Percentiles rank a stretch among this genome's conserved stretches.
Conservation (phyloP, 352 stramenopile species). For the Vaucheria bursata region DNA sequence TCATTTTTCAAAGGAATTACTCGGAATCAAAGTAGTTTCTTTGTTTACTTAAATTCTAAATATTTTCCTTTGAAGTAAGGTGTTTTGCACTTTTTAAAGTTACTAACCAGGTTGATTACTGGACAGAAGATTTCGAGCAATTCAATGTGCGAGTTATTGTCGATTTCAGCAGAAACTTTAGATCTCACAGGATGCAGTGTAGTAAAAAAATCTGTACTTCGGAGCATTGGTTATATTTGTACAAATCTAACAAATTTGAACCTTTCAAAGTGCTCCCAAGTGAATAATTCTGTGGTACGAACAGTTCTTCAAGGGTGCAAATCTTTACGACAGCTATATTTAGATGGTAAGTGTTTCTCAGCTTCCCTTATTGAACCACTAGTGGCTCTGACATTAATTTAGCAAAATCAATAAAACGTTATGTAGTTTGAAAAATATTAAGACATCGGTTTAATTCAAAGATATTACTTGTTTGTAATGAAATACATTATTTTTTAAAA, state of each 20-base stretch:
- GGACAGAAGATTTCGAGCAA: not conserved
- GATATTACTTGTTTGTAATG: too few species aligned
- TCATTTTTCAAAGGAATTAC: too few species aligned
- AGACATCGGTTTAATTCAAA: too few species aligned
- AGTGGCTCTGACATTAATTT: too few species aligned
- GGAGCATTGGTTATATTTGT: conserved; percentile 36
- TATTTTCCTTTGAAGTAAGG: not conserved
- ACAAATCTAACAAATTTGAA: conserved; percentile 32
- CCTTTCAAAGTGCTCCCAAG: conserved; percentile 38
- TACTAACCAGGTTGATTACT: not conserved
- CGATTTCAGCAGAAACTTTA: conserved; percentile 17
- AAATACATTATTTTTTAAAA: too few species aligned
- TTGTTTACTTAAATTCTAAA: not conserved
- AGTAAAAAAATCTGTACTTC: conserved; percentile 36
- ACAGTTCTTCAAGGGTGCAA: conserved; percentile 40
- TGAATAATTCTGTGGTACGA: conserved; percentile 41
- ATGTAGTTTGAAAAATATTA: too few species aligned
- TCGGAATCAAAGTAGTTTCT: too few species aligned
- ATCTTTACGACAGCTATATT: conserved; percentile 35
- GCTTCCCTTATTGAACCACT: too few species aligned
- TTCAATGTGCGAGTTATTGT: not conserved
- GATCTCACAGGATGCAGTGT: conserved; percentile 25
- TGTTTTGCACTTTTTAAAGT: not conserved
- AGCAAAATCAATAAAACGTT: too few species aligned
- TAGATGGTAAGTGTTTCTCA: conserved; percentile 23